These are phyloP conservation scores for Pterocarpus santalinus DNA, from an alignment of 306 rosid species.

Conservation along the genomic window DNA sequence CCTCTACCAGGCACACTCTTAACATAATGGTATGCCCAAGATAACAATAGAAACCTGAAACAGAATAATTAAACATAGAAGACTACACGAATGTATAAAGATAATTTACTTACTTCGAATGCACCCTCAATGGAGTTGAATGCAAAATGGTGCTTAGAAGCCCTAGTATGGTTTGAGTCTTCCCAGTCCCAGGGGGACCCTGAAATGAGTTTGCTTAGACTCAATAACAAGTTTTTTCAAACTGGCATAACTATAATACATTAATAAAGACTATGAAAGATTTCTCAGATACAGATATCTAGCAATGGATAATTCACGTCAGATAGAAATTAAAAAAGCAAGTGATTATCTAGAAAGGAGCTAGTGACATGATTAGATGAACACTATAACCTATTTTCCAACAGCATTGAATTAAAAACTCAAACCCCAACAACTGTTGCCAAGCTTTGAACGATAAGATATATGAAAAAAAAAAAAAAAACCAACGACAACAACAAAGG, in stretches of 20 bases:
- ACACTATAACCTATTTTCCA: slow-evolving; percentile 20
- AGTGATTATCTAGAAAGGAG: slow-evolving; percentile 35
- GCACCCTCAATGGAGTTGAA: slow-evolving; percentile 88
- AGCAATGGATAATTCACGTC: slow-evolving; percentile 36
- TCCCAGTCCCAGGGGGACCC: slow-evolving; percentile 99
- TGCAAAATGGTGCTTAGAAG: slow-evolving; percentile 93
- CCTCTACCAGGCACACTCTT: slow-evolving; percentile 36
- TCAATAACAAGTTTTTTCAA: slow-evolving; percentile 19
- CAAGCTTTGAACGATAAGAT: slow-evolving; percentile 32
- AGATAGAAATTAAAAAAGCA: slow-evolving; percentile 34
- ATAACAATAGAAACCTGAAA: slow-evolving; percentile 29
- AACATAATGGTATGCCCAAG: slow-evolving; percentile 24
- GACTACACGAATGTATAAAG: slow-evolving; percentile 1
- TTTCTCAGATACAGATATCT: slow-evolving; percentile 17
- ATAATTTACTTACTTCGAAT: slow-evolving; percentile 66
- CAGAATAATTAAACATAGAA: slow-evolving; percentile 17
- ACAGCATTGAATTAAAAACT: slow-evolving; percentile 15
- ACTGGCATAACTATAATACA: slow-evolving; percentile 10
- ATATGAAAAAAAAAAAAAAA: background rate
- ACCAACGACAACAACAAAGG: too few species aligned
- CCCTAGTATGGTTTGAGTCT: slow-evolving; percentile 95
- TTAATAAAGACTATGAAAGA: slow-evolving; percentile 31
- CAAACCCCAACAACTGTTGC: slow-evolving; percentile 2
- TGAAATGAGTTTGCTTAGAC: slow-evolving; percentile 60
- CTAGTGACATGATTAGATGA: slow-evolving; percentile 18